These are phyloP conservation scores for Nicotiana tomentosiformis DNA, from an alignment of 257 asterid genomes.

Conservation along the genomic window DNA sequence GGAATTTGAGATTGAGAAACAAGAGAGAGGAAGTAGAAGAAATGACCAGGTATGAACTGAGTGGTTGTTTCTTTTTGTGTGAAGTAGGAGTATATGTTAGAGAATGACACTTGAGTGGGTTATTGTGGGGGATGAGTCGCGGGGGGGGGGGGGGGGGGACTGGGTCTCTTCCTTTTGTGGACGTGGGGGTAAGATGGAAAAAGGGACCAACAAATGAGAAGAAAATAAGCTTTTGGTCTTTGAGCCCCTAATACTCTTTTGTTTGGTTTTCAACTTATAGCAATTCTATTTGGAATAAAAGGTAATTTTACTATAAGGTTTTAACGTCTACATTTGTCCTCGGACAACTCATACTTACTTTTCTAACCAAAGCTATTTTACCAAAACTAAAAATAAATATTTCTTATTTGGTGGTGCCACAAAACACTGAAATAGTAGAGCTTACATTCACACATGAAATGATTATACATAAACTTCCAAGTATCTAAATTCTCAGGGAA, in stretches of 20 bases:
- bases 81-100: slow-evolving; percentile 84
- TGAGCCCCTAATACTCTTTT: not conserved
- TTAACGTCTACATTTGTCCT: slow-evolving; percentile 43
- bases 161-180: not conserved
- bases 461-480: not conserved
- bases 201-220: not conserved
- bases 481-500: not conserved
- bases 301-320: not conserved
- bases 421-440: not conserved
- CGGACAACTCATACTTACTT: slow-evolving; percentile 40
- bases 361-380: slow-evolving; percentile 26
- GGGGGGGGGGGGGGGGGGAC: slow-evolving; percentile 2
- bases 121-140: not conserved
- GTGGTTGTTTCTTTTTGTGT: slow-evolving; percentile 67
- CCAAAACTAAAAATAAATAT: not conserved
- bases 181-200: too few relatives aligned
- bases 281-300: not conserved
- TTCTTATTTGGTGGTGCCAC: not conserved
- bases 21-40: slow-evolving; percentile 32
- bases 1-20: slow-evolving; percentile 29
- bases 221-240: not conserved
- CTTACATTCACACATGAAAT: not conserved
- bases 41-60: slow-evolving; percentile 46
- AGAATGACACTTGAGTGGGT: slow-evolving; percentile 64
- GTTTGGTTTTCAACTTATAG: not conserved